Base-by-base conservation (phyloP, 2,329 filamentous ascomycete genomes). In the Phaeomoniella chlamydospora region DNA sequence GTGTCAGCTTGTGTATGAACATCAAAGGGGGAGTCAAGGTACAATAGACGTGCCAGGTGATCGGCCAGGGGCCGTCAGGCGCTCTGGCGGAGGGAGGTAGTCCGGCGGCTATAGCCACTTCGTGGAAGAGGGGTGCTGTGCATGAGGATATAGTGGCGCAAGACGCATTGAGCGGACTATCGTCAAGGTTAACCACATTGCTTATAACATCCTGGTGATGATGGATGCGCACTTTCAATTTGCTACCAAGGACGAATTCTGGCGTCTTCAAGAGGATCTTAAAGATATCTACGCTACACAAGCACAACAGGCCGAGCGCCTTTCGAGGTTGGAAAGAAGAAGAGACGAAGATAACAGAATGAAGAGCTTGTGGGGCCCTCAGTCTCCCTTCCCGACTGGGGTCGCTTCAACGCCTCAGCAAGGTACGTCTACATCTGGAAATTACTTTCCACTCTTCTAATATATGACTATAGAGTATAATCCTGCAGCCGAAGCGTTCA, bases 331-430 rank as follows among this genome's bases (percentile, higher is more conserved):
- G 40, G 75, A 80, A 52, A 65, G 72, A 39, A 67, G 69, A 41
- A 69, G 70, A 40, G 72, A 77, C 44, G 73, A 77, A 45, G 73
- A 77, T 57, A 67, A 68, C 38, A 64, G 69, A 44, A 57, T 77
- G 57, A 92, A 88, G 58, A 93, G 82, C 41, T 81, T 92, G 38
- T 98, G 90, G 90, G 74, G 74, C 34, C 79, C 80, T 44, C 62
- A 69, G 33, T 93, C 87, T 38, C 87, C 87, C 12, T 94, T 94
- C 53, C 86, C 88, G n/a, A 79, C 78, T 44, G 75, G 86, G 29
- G 57, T 93, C 39, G 77, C 80, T 47, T 81, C 83, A 37, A 87
- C 85, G 32, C 80, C 86, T 37, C 82, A 92, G 54, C 82, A 92
- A 64, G 85, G 88, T 92, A 61, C 57, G 73, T 53, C 29, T 19